These are phyloP conservation scores for Metarhizium guizhouense DNA, from an alignment of 2,329 filamentous ascomycete genomes.

Conservation along the genomic window DNA sequence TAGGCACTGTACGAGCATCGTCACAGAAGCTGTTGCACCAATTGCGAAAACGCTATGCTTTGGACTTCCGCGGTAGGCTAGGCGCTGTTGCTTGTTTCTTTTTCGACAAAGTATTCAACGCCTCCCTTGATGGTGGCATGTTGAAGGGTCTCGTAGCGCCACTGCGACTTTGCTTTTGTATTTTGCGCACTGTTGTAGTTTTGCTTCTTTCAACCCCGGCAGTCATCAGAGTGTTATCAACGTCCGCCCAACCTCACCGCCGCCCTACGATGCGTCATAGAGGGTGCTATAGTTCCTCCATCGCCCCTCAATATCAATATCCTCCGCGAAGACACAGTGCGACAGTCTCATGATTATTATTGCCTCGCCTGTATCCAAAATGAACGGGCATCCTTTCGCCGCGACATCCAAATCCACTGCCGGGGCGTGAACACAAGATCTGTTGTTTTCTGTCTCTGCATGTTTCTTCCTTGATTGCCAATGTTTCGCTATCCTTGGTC, in stretches of 20 bases:
- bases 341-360: conserved; percentile 3
- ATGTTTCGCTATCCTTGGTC: background rate
- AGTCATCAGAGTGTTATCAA: conserved; percentile 1
- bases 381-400: background rate
- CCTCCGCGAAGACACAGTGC: conserved; percentile 1
- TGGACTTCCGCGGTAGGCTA: background rate
- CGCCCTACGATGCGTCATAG: conserved; percentile 6
- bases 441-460: background rate
- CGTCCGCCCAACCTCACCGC: background rate
- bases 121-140: background rate
- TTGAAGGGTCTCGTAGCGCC: background rate
- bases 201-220: conserved; percentile 3
- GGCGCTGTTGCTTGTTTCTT: background rate
- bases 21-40: background rate
- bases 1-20: too few relatives aligned
- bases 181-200: conserved; percentile 4
- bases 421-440: background rate
- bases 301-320: conserved; percentile 1
- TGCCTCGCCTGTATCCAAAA: conserved; percentile 4
- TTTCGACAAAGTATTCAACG: background rate
- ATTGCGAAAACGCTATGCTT: background rate
- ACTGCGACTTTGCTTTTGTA: conserved; percentile 7
- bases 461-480: background rate
- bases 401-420: background rate
- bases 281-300: conserved; percentile 6